Conservation (phyloP, 225 moss, liverwort and hornwort genomes). For the Takakia lepidozioides region DNA sequence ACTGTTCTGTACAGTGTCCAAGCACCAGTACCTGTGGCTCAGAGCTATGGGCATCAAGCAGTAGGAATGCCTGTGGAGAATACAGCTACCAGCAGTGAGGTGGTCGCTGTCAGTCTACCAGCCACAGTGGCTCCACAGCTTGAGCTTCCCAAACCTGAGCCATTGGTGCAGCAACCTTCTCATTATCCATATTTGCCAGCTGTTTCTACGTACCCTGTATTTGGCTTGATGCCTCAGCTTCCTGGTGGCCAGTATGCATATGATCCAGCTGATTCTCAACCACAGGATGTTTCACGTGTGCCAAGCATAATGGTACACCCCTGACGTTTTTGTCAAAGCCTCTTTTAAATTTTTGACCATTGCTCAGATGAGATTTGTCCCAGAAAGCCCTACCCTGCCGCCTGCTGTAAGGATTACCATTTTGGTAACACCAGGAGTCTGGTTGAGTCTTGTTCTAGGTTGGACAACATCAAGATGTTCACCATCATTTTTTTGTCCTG, state of each 20-base stretch:
- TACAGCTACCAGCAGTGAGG: constrained; percentile 36
- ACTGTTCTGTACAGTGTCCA: constrained; percentile 8
- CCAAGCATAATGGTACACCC: constrained; percentile 72
- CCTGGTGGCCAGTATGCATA: constrained; percentile 71
- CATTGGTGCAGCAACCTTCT: constrained; percentile 58
- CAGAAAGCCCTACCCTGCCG: too few species aligned
- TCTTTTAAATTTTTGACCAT: too few species aligned
- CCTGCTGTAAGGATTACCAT: too few species aligned
- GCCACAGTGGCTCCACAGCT: constrained; percentile 21
- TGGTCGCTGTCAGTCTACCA: constrained; percentile 30
- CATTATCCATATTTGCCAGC: constrained; percentile 62
- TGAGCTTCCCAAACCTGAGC: constrained; percentile 64
- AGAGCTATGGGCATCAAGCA: constrained; percentile 54
- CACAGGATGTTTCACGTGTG: constrained; percentile 63
- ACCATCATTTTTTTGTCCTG: too few species aligned
- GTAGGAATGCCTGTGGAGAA: constrained; percentile 35
- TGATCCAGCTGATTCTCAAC: constrained; percentile 59
- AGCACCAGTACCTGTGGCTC: constrained; percentile 39
- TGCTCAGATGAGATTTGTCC: too few species aligned
- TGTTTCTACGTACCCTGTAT: constrained; percentile 71
- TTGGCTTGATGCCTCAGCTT: constrained; percentile 83
- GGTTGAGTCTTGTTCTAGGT: too few species aligned
- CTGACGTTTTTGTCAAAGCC: too few species aligned
- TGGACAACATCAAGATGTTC: too few species aligned
- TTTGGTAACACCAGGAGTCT: too few species aligned